Evolutionary conservation across 164 flowering plant genomes (phyloP).

Genomic region (Stephania cephalantha): DNA sequence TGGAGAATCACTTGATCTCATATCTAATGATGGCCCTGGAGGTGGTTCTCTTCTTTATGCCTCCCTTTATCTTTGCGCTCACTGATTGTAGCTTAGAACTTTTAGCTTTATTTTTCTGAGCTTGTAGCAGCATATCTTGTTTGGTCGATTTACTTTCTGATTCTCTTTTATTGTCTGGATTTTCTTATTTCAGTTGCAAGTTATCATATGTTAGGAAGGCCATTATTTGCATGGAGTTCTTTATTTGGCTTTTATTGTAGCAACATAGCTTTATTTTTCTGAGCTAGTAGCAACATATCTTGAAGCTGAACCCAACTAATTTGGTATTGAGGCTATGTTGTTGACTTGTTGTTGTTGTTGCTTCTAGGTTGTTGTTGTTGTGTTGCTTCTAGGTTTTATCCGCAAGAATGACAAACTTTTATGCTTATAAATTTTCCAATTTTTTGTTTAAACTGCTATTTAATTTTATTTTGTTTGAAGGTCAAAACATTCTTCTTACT

Average conservation of each 20-base stretch:
- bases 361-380: background rate
- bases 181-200: background rate
- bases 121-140: background rate
- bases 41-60: constrained; percentile 37
- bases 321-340: no score
- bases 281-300: background rate
- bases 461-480: no score
- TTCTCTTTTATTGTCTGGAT: background rate
- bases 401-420: background rate
- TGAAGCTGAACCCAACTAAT: no score
- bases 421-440: background rate
- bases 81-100: background rate
- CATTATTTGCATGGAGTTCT: background rate
- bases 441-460: background rate
- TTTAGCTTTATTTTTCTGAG: background rate
- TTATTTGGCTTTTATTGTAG: background rate
- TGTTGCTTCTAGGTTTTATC: background rate
- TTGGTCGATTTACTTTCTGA: background rate
- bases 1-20: constrained; percentile 57
- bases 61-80: background rate
- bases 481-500: background rate
- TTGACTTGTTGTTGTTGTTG: no score
- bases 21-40: constrained; percentile 59
- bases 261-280: background rate
- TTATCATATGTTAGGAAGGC: background rate